Conservation (phyloP, 805 yeast genomes). For the Ogataea siamensis region DNA sequence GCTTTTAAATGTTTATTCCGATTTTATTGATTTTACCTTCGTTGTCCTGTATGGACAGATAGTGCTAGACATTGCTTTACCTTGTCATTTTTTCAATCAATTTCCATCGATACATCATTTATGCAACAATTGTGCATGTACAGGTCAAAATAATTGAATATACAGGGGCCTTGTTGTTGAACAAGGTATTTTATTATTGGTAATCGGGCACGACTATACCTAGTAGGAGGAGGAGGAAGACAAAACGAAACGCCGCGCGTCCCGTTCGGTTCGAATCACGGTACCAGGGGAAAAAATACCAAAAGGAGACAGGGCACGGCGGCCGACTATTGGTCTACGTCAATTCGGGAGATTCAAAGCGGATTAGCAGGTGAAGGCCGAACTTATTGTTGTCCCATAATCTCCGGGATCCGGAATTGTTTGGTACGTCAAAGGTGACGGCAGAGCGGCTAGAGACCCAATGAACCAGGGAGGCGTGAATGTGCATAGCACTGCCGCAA, state of each 20-base stretch:
- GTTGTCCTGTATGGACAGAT: background rate
- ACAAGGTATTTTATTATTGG: background rate
- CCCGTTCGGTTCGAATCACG: too few relatives aligned
- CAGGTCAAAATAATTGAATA: background rate
- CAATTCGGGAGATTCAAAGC: too few relatives aligned
- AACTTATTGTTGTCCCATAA: too few relatives aligned
- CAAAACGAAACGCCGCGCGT: too few relatives aligned
- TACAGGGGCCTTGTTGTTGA: background rate
- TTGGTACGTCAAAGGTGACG: background rate
- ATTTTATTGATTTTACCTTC: background rate
- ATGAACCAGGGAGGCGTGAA: background rate
- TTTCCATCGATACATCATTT: constrained; percentile 5
- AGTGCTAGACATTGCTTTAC: background rate
- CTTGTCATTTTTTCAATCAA: constrained; percentile 12
- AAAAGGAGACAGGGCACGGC: too few relatives aligned
- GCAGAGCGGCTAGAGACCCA: background rate
- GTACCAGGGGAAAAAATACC: too few relatives aligned
- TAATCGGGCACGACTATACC: background rate
- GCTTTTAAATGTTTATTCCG: constrained; percentile 1
- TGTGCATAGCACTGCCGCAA: too few relatives aligned
- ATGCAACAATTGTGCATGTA: background rate
- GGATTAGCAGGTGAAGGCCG: background rate
- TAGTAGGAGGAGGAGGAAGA: background rate
- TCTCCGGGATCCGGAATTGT: background rate
- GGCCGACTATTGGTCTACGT: too few relatives aligned